A percentile compares a stretch with the other conserved stretches of the same genome.
These are phyloP conservation scores for Chamaenerion angustifolium DNA, from an alignment of 345 rosid species.

Conservation along the genomic window DNA sequence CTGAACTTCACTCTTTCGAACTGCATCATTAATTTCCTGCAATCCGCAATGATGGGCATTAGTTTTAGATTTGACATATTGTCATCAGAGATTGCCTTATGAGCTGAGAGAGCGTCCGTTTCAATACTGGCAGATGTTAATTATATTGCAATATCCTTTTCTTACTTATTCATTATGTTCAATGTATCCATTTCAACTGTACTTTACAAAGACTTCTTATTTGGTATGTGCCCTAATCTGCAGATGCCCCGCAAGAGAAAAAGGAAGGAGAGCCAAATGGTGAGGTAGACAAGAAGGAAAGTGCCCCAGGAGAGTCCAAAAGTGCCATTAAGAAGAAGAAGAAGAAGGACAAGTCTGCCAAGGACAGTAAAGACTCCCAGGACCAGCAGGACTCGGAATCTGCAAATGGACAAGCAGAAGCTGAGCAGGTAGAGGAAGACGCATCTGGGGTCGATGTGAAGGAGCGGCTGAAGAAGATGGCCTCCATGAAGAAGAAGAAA, in stretches of 20 bases:
- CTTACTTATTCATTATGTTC: background rate
- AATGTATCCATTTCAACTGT: background rate
- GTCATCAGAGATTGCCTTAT: no score
- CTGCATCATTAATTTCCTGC: no score
- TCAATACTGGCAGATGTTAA: no score
- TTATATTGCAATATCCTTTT: no score
- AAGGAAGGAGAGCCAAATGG: conserved; percentile 21
- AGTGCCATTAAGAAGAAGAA: conserved; percentile 51
- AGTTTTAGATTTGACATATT: no score
- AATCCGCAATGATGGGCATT: no score
- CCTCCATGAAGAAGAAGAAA: conserved; percentile 55
- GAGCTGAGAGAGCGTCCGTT: no score
- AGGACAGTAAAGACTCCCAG: conserved; percentile 47
- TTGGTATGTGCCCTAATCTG: background rate
- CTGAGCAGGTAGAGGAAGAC: conserved; percentile 24
- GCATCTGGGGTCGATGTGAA: conserved; percentile 37
- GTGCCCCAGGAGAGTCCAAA: conserved; percentile 45
- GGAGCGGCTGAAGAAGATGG: conserved; percentile 53
- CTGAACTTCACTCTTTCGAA: no score
- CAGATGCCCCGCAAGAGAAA: conserved; percentile 20
- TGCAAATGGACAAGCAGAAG: conserved; percentile 16
- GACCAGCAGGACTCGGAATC: conserved; percentile 21
- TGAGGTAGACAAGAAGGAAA: conserved; percentile 47
- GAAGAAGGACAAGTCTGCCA: conserved; percentile 44
- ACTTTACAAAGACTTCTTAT: background rate